Conservation (phyloP, 257 asterid genomes). For the Anisodus acutangulus region DNA sequence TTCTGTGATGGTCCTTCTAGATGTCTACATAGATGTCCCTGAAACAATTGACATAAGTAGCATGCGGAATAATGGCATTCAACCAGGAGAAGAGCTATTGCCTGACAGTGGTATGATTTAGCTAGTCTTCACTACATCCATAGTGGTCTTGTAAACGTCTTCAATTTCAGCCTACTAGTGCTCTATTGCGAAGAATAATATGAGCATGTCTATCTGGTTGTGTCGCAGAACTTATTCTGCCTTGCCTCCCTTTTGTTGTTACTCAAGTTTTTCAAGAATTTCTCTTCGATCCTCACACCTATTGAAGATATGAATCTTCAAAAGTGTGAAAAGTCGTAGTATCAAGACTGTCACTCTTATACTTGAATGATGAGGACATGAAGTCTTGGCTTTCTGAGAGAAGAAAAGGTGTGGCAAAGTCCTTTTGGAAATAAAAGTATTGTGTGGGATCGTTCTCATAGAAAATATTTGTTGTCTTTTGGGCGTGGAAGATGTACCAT, state of each 20-base stretch:
- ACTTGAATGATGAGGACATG: slow-evolving; percentile 10
- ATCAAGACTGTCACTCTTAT: not conserved
- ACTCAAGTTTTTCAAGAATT: not conserved
- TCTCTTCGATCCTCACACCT: not conserved
- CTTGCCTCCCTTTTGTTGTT: not conserved
- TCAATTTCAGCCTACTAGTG: not conserved
- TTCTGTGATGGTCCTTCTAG: slow-evolving; percentile 46
- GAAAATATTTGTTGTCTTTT: not conserved
- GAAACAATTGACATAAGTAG: slow-evolving; percentile 78
- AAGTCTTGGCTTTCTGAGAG: slow-evolving; percentile 11
- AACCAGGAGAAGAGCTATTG: slow-evolving; percentile 87
- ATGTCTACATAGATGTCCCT: slow-evolving; percentile 93
- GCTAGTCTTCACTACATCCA: not conserved
- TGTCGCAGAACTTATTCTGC: not conserved
- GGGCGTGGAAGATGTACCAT: not conserved
- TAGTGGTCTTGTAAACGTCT: not conserved
- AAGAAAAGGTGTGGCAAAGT: not conserved
- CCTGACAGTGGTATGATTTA: slow-evolving; percentile 66
- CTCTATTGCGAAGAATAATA: not conserved
- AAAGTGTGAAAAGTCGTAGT: not conserved
- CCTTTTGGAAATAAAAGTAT: not conserved
- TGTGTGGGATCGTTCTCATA: not conserved
- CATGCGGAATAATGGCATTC: slow-evolving; percentile 97
- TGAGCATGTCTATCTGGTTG: not conserved
- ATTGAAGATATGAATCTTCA: not conserved